Conservation (phyloP, 805 yeast species). For the Tetrapisispora namnaoensis region DNA sequence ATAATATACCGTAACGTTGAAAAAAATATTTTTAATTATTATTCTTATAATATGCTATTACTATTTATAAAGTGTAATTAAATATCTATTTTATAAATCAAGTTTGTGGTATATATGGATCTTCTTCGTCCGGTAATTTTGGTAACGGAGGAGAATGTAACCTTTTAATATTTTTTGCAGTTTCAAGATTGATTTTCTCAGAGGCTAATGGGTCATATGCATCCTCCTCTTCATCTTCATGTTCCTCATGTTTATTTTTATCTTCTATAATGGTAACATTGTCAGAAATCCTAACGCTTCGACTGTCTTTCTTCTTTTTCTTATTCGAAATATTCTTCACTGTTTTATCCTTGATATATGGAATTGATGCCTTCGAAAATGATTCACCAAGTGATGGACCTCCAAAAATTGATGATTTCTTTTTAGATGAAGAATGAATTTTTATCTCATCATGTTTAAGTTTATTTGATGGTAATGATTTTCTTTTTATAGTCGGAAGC, state of each 20-base stretch:
- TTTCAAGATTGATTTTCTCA: neutral
- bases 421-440: slow-evolving; percentile 11
- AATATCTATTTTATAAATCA: neutral
- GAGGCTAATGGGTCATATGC: slow-evolving; percentile 5
- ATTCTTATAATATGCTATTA: neutral
- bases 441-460: neutral
- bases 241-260: neutral
- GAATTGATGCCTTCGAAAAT: slow-evolving; percentile 1
- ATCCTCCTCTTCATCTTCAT: slow-evolving; percentile 7
- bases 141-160: neutral
- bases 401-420: slow-evolving; percentile 28
- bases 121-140: neutral
- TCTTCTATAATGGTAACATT: slow-evolving; percentile 9
- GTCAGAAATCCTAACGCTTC: slow-evolving; percentile 20
- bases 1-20: neutral
- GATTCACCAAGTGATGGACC: slow-evolving; percentile 11
- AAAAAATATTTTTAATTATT: neutral
- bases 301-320: slow-evolving; percentile 5
- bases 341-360: slow-evolving; percentile 13
- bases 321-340: neutral
- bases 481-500: neutral
- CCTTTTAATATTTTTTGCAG: neutral
- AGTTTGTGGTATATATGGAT: neutral
- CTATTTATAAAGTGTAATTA: neutral
- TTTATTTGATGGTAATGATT: neutral